Percentiles rank a stretch among this genome's conserved stretches.
Evolutionary conservation across 225 moss, liverwort and hornwort species (phyloP).

Genomic region (Sphagnum contortum): DNA sequence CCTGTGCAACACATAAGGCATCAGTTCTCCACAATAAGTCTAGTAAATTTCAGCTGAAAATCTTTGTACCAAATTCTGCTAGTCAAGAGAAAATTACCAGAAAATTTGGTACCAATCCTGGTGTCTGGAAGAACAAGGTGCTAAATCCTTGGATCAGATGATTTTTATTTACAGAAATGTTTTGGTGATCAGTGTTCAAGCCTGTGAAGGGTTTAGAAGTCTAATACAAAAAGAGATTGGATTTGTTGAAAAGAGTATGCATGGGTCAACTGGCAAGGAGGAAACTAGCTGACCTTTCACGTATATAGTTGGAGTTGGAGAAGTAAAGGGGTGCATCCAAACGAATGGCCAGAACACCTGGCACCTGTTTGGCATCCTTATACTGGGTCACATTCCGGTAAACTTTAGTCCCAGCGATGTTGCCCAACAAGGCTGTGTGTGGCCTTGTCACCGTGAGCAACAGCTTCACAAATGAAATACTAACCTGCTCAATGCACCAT

Average conservation of each 20-base stretch:
- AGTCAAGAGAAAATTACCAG: no score
- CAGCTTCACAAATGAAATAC: slow-evolving; percentile 48
- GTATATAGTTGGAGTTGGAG: slow-evolving; percentile 60
- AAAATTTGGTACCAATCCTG: no score
- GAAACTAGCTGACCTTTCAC: slow-evolving; percentile 25
- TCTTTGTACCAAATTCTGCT: no score
- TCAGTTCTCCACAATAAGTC: background rate
- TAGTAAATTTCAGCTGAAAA: background rate
- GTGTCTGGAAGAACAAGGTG: no score
- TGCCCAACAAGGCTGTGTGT: slow-evolving; percentile 51
- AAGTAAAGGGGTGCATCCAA: slow-evolving; percentile 65
- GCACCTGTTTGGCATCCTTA: slow-evolving; percentile 21
- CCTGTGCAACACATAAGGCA: slow-evolving; percentile 6
- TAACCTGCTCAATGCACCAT: slow-evolving; percentile 14
- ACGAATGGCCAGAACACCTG: slow-evolving; percentile 49
- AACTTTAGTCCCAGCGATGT: slow-evolving; percentile 44
- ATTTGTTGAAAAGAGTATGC: no score
- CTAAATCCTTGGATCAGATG: no score
- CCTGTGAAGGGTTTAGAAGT: no score
- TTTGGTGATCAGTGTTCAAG: no score
- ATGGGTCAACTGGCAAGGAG: no score
- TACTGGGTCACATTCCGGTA: slow-evolving; percentile 49
- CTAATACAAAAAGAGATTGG: no score
- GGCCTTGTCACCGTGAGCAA: slow-evolving; percentile 69
- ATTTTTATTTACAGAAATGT: no score